Percentiles rank a stretch among this genome's conserved stretches.
phyloP scores from a whole-genome alignment of 495 filamentous ascomycete genomes.

The Lepraria neglecta region DNA sequence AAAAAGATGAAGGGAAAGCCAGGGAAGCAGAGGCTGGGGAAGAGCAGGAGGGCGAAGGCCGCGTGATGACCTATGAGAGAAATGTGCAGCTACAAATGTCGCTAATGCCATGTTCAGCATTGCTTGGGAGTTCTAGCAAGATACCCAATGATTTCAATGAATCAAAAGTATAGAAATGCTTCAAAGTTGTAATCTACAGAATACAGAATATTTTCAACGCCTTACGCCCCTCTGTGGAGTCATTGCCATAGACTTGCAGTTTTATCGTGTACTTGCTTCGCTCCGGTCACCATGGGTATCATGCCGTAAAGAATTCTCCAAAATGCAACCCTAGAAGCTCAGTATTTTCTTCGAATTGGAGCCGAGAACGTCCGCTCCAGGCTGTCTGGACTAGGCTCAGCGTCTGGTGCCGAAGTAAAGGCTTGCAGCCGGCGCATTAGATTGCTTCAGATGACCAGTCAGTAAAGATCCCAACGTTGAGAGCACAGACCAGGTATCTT shows the following conservation, averaged over 20 bases:
- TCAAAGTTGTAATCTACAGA: background rate
- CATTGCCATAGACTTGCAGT: too few relatives aligned
- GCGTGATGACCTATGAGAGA: background rate
- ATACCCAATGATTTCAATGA: constrained; percentile 16
- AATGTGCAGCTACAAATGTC: background rate
- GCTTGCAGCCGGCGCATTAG: constrained; percentile 26
- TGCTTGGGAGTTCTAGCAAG: constrained; percentile 7
- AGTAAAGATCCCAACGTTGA: constrained; percentile 19
- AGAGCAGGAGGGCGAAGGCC: constrained; percentile 51
- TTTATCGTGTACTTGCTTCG: background rate
- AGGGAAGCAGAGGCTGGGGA: constrained; percentile 52
- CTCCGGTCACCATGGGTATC: constrained; percentile 10
- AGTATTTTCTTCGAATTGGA: constrained; percentile 20
- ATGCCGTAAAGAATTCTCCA: background rate
- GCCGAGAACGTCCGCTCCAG: constrained; percentile 18
- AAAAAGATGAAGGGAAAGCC: constrained; percentile 75
- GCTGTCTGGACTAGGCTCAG: constrained; percentile 13
- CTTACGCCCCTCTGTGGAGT: too few relatives aligned
- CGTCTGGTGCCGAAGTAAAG: constrained; percentile 18
- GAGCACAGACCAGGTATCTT: constrained; percentile 31
- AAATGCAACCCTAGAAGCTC: background rate
- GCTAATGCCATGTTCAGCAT: constrained; percentile 3
- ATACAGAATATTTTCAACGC: too few relatives aligned
- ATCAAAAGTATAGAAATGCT: background rate
- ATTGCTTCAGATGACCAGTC: constrained; percentile 17